These are phyloP conservation scores for Calocybe gambosa DNA, from an alignment of 1,284 basidiomycete species.

Conservation along the genomic window DNA sequence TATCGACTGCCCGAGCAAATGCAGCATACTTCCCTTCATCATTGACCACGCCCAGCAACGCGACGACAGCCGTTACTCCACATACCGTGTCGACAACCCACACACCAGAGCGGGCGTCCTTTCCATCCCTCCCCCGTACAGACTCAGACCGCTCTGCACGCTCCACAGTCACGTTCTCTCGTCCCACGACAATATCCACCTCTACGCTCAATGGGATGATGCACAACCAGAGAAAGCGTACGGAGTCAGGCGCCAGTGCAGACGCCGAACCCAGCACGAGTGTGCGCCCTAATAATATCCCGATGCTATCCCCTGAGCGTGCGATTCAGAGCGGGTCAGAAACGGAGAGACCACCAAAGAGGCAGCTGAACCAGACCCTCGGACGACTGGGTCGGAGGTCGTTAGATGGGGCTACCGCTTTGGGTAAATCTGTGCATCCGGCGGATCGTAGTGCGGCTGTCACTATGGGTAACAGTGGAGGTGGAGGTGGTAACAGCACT, in stretches of 20 bases:
- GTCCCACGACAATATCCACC: slow-evolving; percentile 47
- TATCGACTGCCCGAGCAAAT: slow-evolving; percentile 45
- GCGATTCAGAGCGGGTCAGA: slow-evolving; percentile 42
- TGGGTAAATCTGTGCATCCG: slow-evolving; percentile 23
- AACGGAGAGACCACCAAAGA: slow-evolving; percentile 42
- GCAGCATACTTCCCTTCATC: slow-evolving; percentile 26
- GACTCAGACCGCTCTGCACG: slow-evolving; percentile 38
- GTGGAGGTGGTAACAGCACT: slow-evolving; percentile 17
- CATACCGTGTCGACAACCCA: slow-evolving; percentile 47
- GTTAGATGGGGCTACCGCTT: slow-evolving; percentile 31
- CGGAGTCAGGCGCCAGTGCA: slow-evolving; percentile 27
- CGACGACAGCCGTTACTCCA: slow-evolving; percentile 65
- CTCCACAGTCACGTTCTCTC: slow-evolving; percentile 54
- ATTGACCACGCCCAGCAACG: slow-evolving; percentile 43
- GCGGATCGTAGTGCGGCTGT: slow-evolving; percentile 33
- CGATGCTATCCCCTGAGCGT: not conserved
- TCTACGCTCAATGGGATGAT: slow-evolving; percentile 50
- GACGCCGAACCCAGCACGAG: slow-evolving; percentile 19
- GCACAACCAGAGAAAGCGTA: slow-evolving; percentile 40
- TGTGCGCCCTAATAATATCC: slow-evolving; percentile 5
- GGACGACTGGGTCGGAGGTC: slow-evolving; percentile 32
- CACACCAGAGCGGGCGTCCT: slow-evolving; percentile 31
- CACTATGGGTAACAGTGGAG: slow-evolving; percentile 10
- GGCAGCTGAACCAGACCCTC: slow-evolving; percentile 25
- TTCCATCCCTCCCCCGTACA: slow-evolving; percentile 35